These are phyloP conservation scores for Entamoeba moshkovskii DNA, from an alignment of 208 protist species.

Conservation along the genomic window DNA sequence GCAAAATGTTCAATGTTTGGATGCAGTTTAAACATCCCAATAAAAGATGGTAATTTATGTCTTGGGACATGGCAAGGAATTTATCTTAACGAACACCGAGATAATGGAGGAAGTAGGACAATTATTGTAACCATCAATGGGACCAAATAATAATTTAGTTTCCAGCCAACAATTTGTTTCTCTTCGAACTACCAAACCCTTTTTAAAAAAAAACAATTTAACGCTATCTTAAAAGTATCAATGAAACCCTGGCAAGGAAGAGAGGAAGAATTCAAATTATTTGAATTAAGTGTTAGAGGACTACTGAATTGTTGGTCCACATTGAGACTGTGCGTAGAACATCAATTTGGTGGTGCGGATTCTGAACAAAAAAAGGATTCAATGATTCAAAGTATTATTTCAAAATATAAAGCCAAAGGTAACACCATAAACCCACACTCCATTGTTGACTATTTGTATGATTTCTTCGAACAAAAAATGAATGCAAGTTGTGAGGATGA, in stretches of 20 bases:
- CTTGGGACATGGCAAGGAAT: conserved; percentile 30
- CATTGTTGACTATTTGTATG: not conserved
- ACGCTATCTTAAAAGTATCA: no score
- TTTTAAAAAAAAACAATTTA: no score
- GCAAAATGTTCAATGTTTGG: conserved; percentile 21
- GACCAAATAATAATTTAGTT: not conserved
- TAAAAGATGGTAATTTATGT: conserved; percentile 8
- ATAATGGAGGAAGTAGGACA: not conserved
- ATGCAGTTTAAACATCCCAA: conserved; percentile 17
- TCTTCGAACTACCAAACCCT: no score
- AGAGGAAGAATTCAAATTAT: not conserved
- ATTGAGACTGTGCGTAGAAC: not conserved
- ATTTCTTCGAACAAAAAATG: not conserved
- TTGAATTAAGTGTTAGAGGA: not conserved
- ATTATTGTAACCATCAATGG: conserved; percentile 12
- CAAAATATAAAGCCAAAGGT: not conserved
- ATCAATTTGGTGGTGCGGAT: not conserved
- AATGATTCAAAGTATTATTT: not conserved
- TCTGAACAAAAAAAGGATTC: not conserved
- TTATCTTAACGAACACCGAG: conserved; percentile 15
- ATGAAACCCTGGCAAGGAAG: not conserved
- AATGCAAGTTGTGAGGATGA: not conserved
- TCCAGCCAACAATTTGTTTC: no score
- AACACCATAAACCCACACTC: not conserved
- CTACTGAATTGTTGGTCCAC: not conserved